A percentile compares a stretch with the other conserved stretches of the same genome.
Conservation (phyloP, 2,329 filamentous ascomycete species). For the Botrytis medusae region DNA sequence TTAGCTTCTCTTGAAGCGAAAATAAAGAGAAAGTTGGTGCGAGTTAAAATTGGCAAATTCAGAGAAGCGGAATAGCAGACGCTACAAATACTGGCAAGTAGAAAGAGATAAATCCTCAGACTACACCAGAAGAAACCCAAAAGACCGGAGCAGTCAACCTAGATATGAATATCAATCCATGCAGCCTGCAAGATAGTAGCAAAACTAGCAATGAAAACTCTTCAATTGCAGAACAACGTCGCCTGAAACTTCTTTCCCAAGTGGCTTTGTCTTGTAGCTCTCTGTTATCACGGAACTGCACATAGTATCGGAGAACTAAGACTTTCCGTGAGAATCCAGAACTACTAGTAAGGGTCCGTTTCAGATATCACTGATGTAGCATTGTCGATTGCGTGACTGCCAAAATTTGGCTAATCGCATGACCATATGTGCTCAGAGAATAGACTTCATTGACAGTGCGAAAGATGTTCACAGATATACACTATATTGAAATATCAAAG, state of each 20-base stretch:
- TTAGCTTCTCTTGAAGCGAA: background rate
- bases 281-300: background rate
- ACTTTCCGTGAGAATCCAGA: background rate
- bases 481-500: too few relatives aligned
- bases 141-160: background rate
- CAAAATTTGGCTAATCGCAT: background rate
- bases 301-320: rapidly evolving
- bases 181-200: background rate
- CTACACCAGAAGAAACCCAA: background rate
- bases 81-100: background rate
- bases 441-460: background rate
- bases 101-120: background rate
- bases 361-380: background rate
- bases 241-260: background rate
- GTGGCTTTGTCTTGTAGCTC: background rate
- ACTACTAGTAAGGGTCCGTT: background rate
- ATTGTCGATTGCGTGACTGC: rapidly evolving
- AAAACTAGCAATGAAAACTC: background rate
- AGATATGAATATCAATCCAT: background rate
- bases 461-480: too few relatives aligned
- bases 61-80: background rate
- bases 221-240: background rate
- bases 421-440: background rate
- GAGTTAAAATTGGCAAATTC: background rate
- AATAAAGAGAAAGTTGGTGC: rapidly evolving